Conservation (phyloP, 2,329 filamentous ascomycete genomes). For the Aspergillaceae sp. region DNA sequence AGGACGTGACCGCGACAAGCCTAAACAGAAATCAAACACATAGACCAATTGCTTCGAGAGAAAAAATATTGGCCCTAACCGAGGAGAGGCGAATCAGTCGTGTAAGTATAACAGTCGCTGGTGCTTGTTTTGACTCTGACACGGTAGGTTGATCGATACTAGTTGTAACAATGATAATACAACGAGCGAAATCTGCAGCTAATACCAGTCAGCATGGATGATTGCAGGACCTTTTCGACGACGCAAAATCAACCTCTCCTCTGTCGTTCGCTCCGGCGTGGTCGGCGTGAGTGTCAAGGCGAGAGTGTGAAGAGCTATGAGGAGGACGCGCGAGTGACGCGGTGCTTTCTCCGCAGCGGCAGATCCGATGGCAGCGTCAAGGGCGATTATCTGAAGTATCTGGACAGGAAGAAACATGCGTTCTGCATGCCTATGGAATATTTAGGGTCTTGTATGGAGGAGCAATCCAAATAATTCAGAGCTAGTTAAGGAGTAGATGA, state of each 20-base stretch:
- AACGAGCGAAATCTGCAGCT: too few species aligned
- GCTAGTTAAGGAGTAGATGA: neutral
- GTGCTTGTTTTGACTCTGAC: neutral
- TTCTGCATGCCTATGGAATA: too few species aligned
- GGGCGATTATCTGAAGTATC: too few species aligned
- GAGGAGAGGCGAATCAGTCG: neutral
- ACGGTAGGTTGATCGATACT: too few species aligned
- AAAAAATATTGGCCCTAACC: neutral
- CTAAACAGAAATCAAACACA: too few species aligned
- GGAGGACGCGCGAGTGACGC: conserved; percentile 19
- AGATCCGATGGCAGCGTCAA: too few species aligned
- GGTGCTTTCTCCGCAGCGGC: conserved; percentile 5
- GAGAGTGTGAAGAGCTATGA: conserved; percentile 2
- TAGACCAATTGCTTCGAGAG: neutral
- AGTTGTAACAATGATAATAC: too few species aligned
- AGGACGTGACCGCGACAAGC: neutral
- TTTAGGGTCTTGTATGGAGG: too few species aligned
- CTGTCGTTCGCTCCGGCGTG: neutral
- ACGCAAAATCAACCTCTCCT: neutral
- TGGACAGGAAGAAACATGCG: too few species aligned
- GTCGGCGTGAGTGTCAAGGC: neutral
- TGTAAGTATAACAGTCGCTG: neutral
- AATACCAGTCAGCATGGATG: too few species aligned
- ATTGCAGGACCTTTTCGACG: neutral
- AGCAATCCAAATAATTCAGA: neutral